Evolutionary conservation across 306 rosid species (phyloP), one percentile per base, ranked within the genome.

Genomic region (Betula pendula): DNA sequence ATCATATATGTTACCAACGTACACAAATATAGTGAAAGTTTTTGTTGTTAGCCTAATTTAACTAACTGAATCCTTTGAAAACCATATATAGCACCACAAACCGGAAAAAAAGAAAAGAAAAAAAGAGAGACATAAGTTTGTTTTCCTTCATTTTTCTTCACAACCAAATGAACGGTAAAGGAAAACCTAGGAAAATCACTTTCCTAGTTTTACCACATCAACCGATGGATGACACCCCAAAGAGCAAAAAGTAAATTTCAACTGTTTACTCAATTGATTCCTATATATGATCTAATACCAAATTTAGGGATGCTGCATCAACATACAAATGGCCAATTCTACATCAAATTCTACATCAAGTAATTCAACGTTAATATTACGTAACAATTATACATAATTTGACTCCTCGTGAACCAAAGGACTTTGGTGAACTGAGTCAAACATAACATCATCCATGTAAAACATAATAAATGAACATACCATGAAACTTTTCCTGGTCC

Each of bases 401-500:
- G 58, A 29, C 45, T 66, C 24, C 16, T n/a, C n/a, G n/a, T n/a
- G n/a, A n/a, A n/a, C n/a, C n/a, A n/a, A n/a, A n/a, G n/a, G n/a
- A n/a, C n/a, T n/a, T n/a, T 40, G 51, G 47, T 13, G 19, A 9
- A 52, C 33, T 43, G 27, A 80, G 45, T 31, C 77, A 66, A 51
- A 79, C 71, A 14, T 14, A 71, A 68, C 42, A 55, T n/a, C 52
- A 4, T 66, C 8, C 13, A 50, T 3, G 19, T 7, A 9, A 63
- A 59, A 22, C 15, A 68, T 68, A 2, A 49, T 20, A 25, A 15
- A 77, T 52, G 76, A 59, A 83, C 81, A 70, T 73, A 94, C 98
- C 97, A 94, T 70, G 97, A 90, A 75, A 94, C 89, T 82, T 89
- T 88, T 63, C 85, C 89, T 0, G 93, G 91, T 8, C 92, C 98